phyloP scores from a whole-genome alignment of 140 eudicot species.

The Stevia rebaudiana region DNA sequence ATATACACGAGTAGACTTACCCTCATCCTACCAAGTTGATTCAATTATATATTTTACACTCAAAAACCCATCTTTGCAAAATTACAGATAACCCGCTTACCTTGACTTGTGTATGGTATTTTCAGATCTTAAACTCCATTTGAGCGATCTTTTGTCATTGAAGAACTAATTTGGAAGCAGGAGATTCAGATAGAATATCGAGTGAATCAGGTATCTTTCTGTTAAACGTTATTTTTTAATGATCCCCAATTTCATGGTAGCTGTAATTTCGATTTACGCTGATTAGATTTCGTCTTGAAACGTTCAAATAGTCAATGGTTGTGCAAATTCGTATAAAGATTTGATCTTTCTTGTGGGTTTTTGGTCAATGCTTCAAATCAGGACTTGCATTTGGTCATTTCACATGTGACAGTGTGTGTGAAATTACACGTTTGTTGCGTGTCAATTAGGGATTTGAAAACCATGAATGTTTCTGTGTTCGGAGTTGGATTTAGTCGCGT shows the following conservation, averaged over 20 bases:
- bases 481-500: slow-evolving; percentile 30
- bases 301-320: slow-evolving; percentile 24
- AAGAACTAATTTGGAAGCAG: slow-evolving; percentile 10
- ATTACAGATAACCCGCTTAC: slow-evolving; percentile 25
- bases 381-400: slow-evolving; percentile 13
- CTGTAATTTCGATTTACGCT: neutral
- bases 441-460: slow-evolving; percentile 29
- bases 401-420: neutral
- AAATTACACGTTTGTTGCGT: slow-evolving; percentile 20
- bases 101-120: slow-evolving; percentile 15
- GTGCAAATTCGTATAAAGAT: slow-evolving; percentile 18
- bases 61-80: slow-evolving; percentile 19
- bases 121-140: slow-evolving; percentile 32
- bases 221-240: neutral
- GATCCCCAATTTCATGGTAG: slow-evolving; percentile 22
- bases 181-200: slow-evolving; percentile 10
- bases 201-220: slow-evolving; percentile 22
- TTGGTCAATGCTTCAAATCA: slow-evolving; percentile 18
- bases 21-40: slow-evolving; percentile 14
- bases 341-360: slow-evolving; percentile 25
- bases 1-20: slow-evolving; percentile 3
- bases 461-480: slow-evolving; percentile 28
- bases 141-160: slow-evolving; percentile 24
- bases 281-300: slow-evolving; percentile 13
- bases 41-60: slow-evolving; percentile 17